Base-by-base conservation (phyloP, 164 flowering plant genomes). In the Stephania yunnanensis region DNA sequence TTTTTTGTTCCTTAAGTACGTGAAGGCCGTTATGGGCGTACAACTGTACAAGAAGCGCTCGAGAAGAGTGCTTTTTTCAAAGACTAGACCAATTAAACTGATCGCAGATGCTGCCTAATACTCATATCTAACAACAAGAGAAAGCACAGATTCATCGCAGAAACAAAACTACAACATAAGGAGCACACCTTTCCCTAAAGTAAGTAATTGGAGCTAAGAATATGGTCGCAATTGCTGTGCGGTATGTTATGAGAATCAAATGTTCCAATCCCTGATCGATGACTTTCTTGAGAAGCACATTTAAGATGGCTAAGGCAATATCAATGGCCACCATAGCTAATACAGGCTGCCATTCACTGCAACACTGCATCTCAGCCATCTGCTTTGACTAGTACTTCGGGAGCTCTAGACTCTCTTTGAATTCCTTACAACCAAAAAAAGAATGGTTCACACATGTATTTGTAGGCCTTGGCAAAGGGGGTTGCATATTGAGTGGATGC, bases 151-250 rank as follows among this genome's bases (percentile, higher is more conserved):
- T 50, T 7, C 13, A 50, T 50, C 15, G 9, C 55, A 50, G 13
- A 25, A 22, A 71, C 63, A 71, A 52, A 20, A 1, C n/a, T n/a
- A 45, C 1, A 45, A 4, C 42, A 36, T 36, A 36, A 36, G 20
- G 13, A 7, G 45, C n/a, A 5, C 80, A 94, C 97, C 94, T 92
- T 81, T 90, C 94, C 79, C 79, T 73, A 65, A 86, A 87, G 85
- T 83, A 88, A 53, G 85, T 94, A 48, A 94, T 82, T 9, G 97
- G 97, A 7, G 87, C 84, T 64, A 92, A 78, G 86, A 87, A 85
- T 70, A 87, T 15, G 17, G 89, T 42, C 22, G 92, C 71, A 71
- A 88, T 76, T 0, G 78, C 46, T 13, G 83, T 86, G n/a, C 98
- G 82, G 78, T 89, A 92, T 3, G 91, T 82, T 78, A 90, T 74